A percentile compares a stretch with the other conserved stretches of the same genome.
Evolutionary conservation across 768 basidiomycete genomes (phyloP).

Genomic region (Mrakia gelida): DNA sequence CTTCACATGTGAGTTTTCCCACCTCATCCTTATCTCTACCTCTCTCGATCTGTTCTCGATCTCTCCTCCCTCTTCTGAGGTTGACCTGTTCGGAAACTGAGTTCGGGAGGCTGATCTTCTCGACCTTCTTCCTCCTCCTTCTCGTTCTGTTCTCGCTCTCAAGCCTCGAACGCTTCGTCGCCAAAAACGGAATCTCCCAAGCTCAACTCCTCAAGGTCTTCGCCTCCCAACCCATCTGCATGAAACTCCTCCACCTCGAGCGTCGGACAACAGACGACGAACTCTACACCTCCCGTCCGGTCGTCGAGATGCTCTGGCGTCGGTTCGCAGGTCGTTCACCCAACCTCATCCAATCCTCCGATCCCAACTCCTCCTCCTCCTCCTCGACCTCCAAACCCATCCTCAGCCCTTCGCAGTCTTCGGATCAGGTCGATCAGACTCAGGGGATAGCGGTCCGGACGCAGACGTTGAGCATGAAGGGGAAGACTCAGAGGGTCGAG

Average conservation of each 20-base stretch:
- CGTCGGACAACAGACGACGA: constrained; percentile 89
- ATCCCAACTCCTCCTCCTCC: constrained; percentile 47
- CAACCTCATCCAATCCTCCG: constrained; percentile 63
- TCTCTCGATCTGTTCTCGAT: background rate
- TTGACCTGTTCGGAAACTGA: background rate
- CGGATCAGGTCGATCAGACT: constrained; percentile 30
- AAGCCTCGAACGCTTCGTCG: constrained; percentile 92
- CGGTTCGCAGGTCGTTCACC: constrained; percentile 86
- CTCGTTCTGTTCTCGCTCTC: background rate
- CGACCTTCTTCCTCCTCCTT: no score
- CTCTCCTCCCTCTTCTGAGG: background rate
- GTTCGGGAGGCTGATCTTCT: background rate
- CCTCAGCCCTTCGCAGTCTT: constrained; percentile 20
- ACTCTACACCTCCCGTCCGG: constrained; percentile 89
- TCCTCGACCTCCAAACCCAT: background rate
- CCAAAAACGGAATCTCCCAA: constrained; percentile 95
- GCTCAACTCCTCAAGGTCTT: constrained; percentile 89
- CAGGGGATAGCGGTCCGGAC: constrained; percentile 38
- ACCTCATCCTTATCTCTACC: background rate
- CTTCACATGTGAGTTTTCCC: constrained; percentile 63
- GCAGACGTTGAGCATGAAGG: constrained; percentile 21
- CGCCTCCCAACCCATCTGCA: constrained; percentile 77
- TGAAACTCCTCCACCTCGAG: constrained; percentile 96
- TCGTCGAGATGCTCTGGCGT: constrained; percentile 90
- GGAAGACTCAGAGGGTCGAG: constrained; percentile 41